Evolutionary conservation across 768 basidiomycete species (phyloP).

Genomic region (Boletus coccyginus): DNA sequence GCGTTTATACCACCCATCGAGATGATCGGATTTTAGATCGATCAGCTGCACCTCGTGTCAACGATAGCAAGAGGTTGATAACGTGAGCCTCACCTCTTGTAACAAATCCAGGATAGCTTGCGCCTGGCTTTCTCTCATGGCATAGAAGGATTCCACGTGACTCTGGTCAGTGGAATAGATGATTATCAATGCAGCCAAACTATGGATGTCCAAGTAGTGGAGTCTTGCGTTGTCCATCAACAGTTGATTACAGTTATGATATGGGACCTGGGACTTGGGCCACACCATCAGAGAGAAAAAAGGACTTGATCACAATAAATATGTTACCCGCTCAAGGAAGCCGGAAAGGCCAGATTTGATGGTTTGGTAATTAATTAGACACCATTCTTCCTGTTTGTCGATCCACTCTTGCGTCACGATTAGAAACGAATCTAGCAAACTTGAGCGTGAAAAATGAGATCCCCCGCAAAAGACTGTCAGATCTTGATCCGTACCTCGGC

Average conservation of each 20-base stretch:
- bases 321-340: slow-evolving; percentile 14
- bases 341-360: slow-evolving; percentile 13
- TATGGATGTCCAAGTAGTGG: slow-evolving; percentile 21
- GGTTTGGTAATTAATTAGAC: slow-evolving; percentile 19
- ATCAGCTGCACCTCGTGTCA: slow-evolving; percentile 20
- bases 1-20: slow-evolving; percentile 28
- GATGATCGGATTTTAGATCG: slow-evolving; percentile 16
- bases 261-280: slow-evolving; percentile 13
- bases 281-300: neutral
- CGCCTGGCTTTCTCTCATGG: slow-evolving; percentile 20
- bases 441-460: slow-evolving; percentile 3
- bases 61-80: neutral
- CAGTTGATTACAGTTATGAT: slow-evolving; percentile 22
- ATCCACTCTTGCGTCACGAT: slow-evolving; percentile 18
- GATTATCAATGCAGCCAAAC: slow-evolving; percentile 22
- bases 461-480: neutral
- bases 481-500: slow-evolving; percentile 6
- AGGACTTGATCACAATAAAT: neutral
- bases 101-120: slow-evolving; percentile 27
- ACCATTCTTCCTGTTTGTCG: slow-evolving; percentile 21
- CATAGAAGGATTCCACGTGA: slow-evolving; percentile 18
- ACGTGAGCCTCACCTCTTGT: slow-evolving; percentile 15
- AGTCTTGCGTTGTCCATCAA: slow-evolving; percentile 11
- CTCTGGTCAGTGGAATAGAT: slow-evolving; percentile 17
- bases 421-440: slow-evolving; percentile 17